Evolutionary conservation across 805 yeast species (phyloP).

Genomic region (Ogataea methanolica): DNA sequence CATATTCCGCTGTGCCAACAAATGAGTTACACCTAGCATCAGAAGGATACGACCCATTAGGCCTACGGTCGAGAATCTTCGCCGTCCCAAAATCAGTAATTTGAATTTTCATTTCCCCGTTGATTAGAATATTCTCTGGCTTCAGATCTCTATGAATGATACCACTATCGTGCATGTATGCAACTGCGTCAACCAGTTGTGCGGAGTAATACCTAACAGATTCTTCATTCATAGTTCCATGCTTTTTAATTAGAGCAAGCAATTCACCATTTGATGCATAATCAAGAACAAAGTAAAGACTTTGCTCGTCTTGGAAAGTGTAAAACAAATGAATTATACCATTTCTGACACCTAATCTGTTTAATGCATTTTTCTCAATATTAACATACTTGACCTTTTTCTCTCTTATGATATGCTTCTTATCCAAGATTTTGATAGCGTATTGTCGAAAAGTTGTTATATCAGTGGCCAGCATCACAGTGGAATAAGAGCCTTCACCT

Average conservation of each 20-base stretch:
- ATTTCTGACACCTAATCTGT: conserved; percentile 53
- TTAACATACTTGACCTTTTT: conserved; percentile 82
- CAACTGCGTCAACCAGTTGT: conserved; percentile 69
- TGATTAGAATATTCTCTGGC: conserved; percentile 75
- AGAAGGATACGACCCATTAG: conserved; percentile 52
- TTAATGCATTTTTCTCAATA: conserved; percentile 76
- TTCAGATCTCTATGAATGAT: conserved; percentile 78
- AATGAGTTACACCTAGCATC: conserved; percentile 73
- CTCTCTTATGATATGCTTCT: conserved; percentile 73
- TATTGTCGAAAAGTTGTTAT: conserved; percentile 55
- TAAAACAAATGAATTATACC: conserved; percentile 68
- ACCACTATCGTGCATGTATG: conserved; percentile 69
- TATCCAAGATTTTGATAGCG: conserved; percentile 74
- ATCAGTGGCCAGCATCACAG: conserved; percentile 85
- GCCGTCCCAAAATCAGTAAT: conserved; percentile 88
- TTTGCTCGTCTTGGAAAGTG: conserved; percentile 75
- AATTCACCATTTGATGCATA: conserved; percentile 80
- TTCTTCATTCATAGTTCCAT: conserved; percentile 68
- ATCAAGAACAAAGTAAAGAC: conserved; percentile 70
- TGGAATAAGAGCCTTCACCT: conserved; percentile 96
- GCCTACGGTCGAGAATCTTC: conserved; percentile 53
- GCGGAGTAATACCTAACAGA: conserved; percentile 65
- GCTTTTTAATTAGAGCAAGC: conserved; percentile 58
- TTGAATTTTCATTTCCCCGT: conserved; percentile 54
- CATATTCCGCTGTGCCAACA: conserved; percentile 85